Base-by-base conservation (phyloP, 1,284 basidiomycete species). In the Sporisorium sorghi region DNA sequence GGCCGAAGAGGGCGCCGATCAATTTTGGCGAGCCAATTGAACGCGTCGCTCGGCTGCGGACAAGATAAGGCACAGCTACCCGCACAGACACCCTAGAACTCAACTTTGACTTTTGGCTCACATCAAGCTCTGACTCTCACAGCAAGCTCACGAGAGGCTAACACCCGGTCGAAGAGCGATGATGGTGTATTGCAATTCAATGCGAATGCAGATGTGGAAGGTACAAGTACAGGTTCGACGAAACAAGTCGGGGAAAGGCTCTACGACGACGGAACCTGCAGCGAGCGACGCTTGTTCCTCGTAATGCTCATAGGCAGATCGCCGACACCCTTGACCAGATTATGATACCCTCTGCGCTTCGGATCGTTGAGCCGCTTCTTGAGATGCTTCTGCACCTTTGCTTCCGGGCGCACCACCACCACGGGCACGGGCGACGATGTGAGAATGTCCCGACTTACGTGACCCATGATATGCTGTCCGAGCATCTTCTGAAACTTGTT, bases 401-500 rank as follows among this genome's bases (percentile, higher is more conserved):
- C 81, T 53, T 83, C 80, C 4, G 83, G 83, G 12, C 81, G 62
- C 17, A 84, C 83, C 40, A 84, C 81, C 23, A 84, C 81, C 2
- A 84, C 83, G 0, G 83, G 83, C n/a, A 84, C 83, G 10, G 83
- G 83, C 14, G 76, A 80, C 30, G 78, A 67, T 19, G 73, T 76
- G 51, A 84, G 76, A 12, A 84, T 78, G 33, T 81, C 79, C 2
- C 78, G 70, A 57, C 76, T 79, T 21, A 77, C 62, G 33, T 80
- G 80, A 2, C 81, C 81, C 58, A 83, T 80, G 42, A 72, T 75
- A 42, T 77, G 71, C 37, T 82, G 72, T 6, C 81, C 81, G 6
- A 84, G 69, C 76, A 84, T 79, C 60, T 83, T 84, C 39, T 83
- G 79, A 19, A 84, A 64, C 26, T 80, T 75, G 52, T 76, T 80